Base-by-base conservation (phyloP, 257 asterid species). In the Forsythia viridissima region DNA sequence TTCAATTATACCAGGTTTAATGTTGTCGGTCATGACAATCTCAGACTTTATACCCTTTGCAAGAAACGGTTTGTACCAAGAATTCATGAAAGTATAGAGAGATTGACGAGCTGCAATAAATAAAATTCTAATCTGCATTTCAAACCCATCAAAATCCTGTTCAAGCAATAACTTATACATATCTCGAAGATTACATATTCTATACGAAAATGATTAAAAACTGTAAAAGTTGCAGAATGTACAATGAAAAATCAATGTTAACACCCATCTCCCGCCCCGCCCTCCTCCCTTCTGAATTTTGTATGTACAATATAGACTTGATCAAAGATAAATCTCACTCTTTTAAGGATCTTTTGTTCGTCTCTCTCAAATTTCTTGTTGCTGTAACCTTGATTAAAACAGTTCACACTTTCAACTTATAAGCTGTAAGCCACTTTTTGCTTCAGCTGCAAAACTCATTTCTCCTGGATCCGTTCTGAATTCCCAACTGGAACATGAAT, bases 331-430 rank as follows among this genome's bases (percentile, higher is more conserved):
- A 79, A 76, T 71, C 34, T 77, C 79, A 46, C 77, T 81, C 74
- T 75, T 74, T 77, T 70, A 42, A 24, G n/a, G 63, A 15, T 73
- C 65, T 71, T 52, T 52, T 52, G 8, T 21, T 2, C 4, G 63
- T 16, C 63, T 55, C 65, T 16, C 63, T 55, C 65, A 55, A 18
- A 55, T 55, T n/a, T 18, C 65, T 55, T 55, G 65, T 61, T 78
- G 37, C 87, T 82, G 84, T 76, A 79, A 80, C 70, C 84, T 84
- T 78, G 18, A 42, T 55, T 81, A 83, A 84, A 83, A 38, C 4
- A 15, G 6, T 15, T 43, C 51, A 7, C 51, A 1, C 12, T 43
- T 43, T 43, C 24, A 55, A 55, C 65, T 55, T 55, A 18, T 5
- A 82, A 66, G 43, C 77, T 71, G 83, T 20, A 9, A 57, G 11